phyloP scores from a whole-genome alignment of 208 protist species.

The Wallacemonas sp. region DNA sequence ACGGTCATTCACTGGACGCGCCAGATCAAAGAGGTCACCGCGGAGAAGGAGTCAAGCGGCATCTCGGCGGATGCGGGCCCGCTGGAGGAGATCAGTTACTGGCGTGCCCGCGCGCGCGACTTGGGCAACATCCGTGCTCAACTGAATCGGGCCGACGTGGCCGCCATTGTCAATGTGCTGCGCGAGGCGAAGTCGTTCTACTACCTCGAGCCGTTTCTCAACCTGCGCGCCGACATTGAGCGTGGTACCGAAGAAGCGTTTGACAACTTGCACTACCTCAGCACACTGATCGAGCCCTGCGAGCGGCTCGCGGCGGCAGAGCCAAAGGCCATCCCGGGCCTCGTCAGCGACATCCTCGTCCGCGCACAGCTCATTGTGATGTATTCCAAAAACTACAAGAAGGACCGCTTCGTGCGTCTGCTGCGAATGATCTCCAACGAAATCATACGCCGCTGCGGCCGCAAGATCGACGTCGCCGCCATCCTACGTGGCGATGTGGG shows the following conservation, averaged over 20 bases:
- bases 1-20: constrained; percentile 98
- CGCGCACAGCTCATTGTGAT: constrained; percentile 93
- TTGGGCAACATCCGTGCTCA: constrained; percentile 94
- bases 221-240: constrained; percentile 92
- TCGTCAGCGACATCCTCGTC: constrained; percentile 91
- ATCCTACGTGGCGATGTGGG: constrained; percentile 95
- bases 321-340: constrained; percentile 89
- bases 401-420: constrained; percentile 92
- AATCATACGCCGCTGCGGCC: constrained; percentile 95
- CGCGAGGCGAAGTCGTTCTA: constrained; percentile 92
- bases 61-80: constrained; percentile 76
- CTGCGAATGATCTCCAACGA: constrained; percentile 95
- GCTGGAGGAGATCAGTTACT: constrained; percentile 97
- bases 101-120: constrained; percentile 92
- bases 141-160: constrained; percentile 91
- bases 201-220: constrained; percentile 95
- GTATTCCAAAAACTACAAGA: constrained; percentile 95
- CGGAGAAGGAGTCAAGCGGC: constrained; percentile 71
- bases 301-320: constrained; percentile 76
- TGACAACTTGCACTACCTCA: constrained; percentile 96
- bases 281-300: constrained; percentile 93
- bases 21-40: constrained; percentile 98
- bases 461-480: constrained; percentile 90
- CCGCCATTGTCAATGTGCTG: constrained; percentile 89
- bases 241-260: constrained; percentile 92